Evolutionary conservation across 148 eudicot genomes (phyloP), one percentile per base, ranked within the genome.

Genomic region (Rhododendron vialii): DNA sequence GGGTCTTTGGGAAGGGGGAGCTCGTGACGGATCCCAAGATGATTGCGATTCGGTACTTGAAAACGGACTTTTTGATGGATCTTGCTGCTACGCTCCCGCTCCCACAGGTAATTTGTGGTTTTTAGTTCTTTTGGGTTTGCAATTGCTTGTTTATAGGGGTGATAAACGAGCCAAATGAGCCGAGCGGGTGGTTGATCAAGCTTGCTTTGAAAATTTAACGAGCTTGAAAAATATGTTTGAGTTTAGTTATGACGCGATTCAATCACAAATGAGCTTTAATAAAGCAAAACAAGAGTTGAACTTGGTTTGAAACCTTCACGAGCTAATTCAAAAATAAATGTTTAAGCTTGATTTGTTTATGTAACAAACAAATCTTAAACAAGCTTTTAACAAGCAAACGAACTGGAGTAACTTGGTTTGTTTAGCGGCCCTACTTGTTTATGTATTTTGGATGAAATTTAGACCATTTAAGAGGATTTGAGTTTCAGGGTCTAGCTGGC

Each of bases 81-180:
- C 86, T 91, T 0, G 91, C 92, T 6, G 94, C 94, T 24, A 77
- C 94, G 10, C 90, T 92, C 81, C 94, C 94, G 5, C 89, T 92
- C 35, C 94, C 94, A 1, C 94, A 92, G 81, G 94, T 92, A 50
- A 20, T 65, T 80, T 41, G 7, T 7, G 5, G 61, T 17, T 78
- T 47, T 11, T 30, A 41, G 45, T 6, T 12, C 63, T 24, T 18
- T 28, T 26, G 63, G 38, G 11, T 28, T 80, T 50, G 82, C 38
- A 51, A 80, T 50, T 51, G 4, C 41, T 28, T 28, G 5, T 30
- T 55, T 18, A 14, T 17, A 55, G 61, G 61, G 22, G 61, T 17
- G 20, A 55, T 55, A 18, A 51, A 11, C 0, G 17, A 51, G 55
- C 2, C 55, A 11, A 55, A 18, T 20, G 61, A 55, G 61, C 61